Base-by-base conservation (phyloP, 1,284 basidiomycete genomes). In the Cerrena zonata region DNA sequence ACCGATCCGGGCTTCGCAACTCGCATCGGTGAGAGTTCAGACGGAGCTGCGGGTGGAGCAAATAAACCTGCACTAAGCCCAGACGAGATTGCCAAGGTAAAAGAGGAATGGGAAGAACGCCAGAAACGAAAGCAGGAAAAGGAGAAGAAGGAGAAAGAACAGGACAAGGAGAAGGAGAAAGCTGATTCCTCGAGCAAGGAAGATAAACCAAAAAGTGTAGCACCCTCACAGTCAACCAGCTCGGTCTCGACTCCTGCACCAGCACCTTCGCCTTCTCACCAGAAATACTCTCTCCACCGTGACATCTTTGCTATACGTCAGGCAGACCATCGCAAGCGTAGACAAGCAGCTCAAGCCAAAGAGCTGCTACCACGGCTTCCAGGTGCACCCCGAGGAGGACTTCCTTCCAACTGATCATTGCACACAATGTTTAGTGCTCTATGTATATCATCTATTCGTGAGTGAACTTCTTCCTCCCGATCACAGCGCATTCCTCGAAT, bases 71-170 rank as follows among this genome's bases (percentile, higher is more conserved):
- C 68, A 2, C 58, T 80, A 51, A 78, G 74, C 53, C 67, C 79
- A 15, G 86, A 87, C 56, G 89, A 89, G 62, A 83, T 91, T 46
- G 79, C 78, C 12, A 84, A 75, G 61, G 76, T 86, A 54, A 89
- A 86, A 65, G 77, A 76, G 58, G 87, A 91, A 63, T 91, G 84
- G 82, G 87, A 90, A 65, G 82, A 83, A 53, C 79, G 77, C 60
- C 84, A 76, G 61, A 65, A 64, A 53, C 62, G 59, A 61, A 80
- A 73, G 59, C 70, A 71, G 62, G 84, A 83, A 62, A 71, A 70
- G 42, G 76, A 78, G 53, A 78, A 77, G 59, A 70, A 74, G 47
- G 69, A 71, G 48, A 69, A 74, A 51, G 69, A 72, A 18, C 67
- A 72, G 41, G 64, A 67, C 23, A 63, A 69, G 55, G 65, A 68